These are phyloP conservation scores for Geotrichum bryndzae DNA, from an alignment of 1,139 yeast species.

Conservation along the genomic window DNA sequence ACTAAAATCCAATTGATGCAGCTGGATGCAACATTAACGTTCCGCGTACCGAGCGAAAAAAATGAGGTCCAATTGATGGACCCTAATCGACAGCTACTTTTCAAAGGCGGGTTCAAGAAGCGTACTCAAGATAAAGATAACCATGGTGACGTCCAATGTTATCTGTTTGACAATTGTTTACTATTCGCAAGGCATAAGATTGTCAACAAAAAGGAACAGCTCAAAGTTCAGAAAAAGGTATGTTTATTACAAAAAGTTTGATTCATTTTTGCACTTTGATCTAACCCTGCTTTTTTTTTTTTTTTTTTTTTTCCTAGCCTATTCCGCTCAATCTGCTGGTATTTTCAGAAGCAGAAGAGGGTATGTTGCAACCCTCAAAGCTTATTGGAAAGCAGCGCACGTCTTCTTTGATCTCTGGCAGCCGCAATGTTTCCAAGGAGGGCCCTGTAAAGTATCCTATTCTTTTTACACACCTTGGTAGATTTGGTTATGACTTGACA, in stretches of 20 bases:
- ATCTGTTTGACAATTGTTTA: conserved; percentile 81
- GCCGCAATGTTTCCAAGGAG: conserved; percentile 3
- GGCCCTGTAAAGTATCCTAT: conserved; percentile 41
- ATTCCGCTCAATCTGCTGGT: conserved; percentile 81
- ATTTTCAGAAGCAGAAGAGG: conserved; percentile 70
- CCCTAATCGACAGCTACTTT: conserved; percentile 69
- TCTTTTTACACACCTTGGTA: conserved; percentile 51
- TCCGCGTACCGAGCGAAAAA: conserved; percentile 69
- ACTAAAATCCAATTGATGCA: conserved; percentile 87
- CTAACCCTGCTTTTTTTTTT: neutral
- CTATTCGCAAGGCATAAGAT: conserved; percentile 80
- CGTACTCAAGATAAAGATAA: conserved; percentile 74
- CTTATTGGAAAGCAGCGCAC: conserved; percentile 34
- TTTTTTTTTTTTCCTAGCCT: conserved; percentile 41
- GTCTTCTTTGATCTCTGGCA: conserved; percentile 38
- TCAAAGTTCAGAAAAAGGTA: conserved; percentile 69
- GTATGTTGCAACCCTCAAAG: conserved; percentile 1
- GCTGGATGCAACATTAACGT: conserved; percentile 65
- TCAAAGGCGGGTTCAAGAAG: conserved; percentile 70
- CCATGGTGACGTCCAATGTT: conserved; percentile 67
- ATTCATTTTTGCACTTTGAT: neutral
- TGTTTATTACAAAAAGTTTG: neutral
- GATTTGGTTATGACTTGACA: conserved; percentile 62
- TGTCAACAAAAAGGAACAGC: conserved; percentile 85
- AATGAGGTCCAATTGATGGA: conserved; percentile 79